Base-by-base conservation (phyloP, 257 asterid species). In the Agastache rugosa region DNA sequence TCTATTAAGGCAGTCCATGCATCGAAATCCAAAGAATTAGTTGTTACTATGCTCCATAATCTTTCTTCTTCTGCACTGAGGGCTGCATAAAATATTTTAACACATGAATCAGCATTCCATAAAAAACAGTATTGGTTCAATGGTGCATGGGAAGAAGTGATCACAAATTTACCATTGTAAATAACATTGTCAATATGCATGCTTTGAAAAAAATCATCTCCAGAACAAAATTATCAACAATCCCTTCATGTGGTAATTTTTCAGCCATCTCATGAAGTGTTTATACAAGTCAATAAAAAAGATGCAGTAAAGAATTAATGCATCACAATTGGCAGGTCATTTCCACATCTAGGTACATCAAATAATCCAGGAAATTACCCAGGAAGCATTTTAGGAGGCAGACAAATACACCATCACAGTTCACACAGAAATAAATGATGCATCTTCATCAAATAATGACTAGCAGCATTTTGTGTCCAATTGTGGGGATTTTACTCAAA, bases 1-100 rank as follows among this genome's bases (percentile, higher is more conserved):
- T 95, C 99, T 27, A 95, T 85, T 64, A 95, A 84, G 37, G 96
- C 88, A 75, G 96, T 95, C 99, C 99, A 95, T 22, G 96, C 96
- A 86, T 78, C 88, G 44, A 95, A 95, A 51, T 95, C 99, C 80
- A 86, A 77, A 31, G 96, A 88, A 85, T 95, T 95, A 37, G 96
- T 85, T 20, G 91, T 88, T 51, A 95, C 96, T 63, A 91, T 88
- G 88, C 91, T 95, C 99, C 99, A 95, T 58, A 91, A 58, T 77
- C 97, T 88, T 81, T 92, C 98, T 85, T 95, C 98, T 82, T 95
- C 99, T 16, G 88, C 87, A 75, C 91, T 87, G 72, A 92, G 83
- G 39, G 84, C 99, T 92, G 90, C 31, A 83, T 42, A 37, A 69
- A 76, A 75, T 47, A 23, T 23, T 54, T 31, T 20, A 67, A 29